A percentile compares a stretch with the other conserved stretches of the same genome.
These are phyloP conservation scores for Candida vartiovaarae DNA, from an alignment of 805 yeast species.

Conservation along the genomic window DNA sequence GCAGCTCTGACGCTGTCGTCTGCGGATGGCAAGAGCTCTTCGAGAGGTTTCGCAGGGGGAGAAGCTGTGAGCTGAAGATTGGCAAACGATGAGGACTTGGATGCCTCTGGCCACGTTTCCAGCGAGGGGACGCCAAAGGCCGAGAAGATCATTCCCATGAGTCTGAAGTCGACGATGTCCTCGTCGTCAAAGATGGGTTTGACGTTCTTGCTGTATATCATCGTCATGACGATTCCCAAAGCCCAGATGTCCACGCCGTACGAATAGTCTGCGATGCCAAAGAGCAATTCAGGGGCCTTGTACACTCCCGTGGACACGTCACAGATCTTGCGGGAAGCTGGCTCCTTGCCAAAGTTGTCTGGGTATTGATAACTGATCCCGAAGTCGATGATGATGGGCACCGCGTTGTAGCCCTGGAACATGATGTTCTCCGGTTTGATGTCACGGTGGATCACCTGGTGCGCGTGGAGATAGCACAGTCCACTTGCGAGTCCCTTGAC, in stretches of 20 bases:
- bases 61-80: slow-evolving; percentile 23
- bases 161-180: slow-evolving; percentile 47
- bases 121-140: slow-evolving; percentile 59
- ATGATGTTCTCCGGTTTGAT: slow-evolving; percentile 79
- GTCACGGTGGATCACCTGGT: slow-evolving; percentile 86
- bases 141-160: slow-evolving; percentile 47
- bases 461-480: slow-evolving; percentile 55
- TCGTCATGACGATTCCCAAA: slow-evolving; percentile 53
- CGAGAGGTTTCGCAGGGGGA: slow-evolving; percentile 13
- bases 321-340: slow-evolving; percentile 33
- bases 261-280: slow-evolving; percentile 50
- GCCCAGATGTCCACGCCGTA: slow-evolving; percentile 66
- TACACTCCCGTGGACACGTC: slow-evolving; percentile 60
- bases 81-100: slow-evolving; percentile 29
- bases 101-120: slow-evolving; percentile 37
- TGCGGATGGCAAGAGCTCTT: slow-evolving; percentile 31
- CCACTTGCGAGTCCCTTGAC: slow-evolving; percentile 37
- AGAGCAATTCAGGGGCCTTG: slow-evolving; percentile 68
- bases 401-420: slow-evolving; percentile 29
- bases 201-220: slow-evolving; percentile 37
- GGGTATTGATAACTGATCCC: slow-evolving; percentile 33
- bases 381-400: slow-evolving; percentile 34
- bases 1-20: slow-evolving; percentile 18
- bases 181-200: slow-evolving; percentile 31
- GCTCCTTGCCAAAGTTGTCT: slow-evolving; percentile 58